Evolutionary conservation across 495 filamentous ascomycete genomes (phyloP), one percentile per base, ranked within the genome.

Genomic region (Aspergillus hancockii): DNA sequence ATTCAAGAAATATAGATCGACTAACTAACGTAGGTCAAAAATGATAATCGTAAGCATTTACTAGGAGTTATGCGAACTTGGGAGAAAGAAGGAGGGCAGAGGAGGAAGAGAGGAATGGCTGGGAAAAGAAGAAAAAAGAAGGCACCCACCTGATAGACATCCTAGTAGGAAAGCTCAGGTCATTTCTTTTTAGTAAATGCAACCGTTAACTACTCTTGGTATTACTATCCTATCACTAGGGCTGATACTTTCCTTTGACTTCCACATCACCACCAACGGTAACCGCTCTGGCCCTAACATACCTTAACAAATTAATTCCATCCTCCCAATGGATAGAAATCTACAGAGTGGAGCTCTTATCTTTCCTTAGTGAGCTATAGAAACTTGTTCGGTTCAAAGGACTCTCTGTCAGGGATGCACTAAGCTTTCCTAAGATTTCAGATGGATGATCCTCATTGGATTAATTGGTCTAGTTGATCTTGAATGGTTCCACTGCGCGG

Each of bases 31-130:
- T 7, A 19, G 14, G 3, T 8, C 18, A 19, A 7, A n/a, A n/a
- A n/a, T n/a, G 14, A 16, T 45, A 45, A 8, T 19, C 7, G 41
- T n/a, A n/a, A 14, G 4, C 14, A 45, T 9, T 13, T 1, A 18
- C 2, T 1, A 19, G 3, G 41, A 21, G 41, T n/a, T n/a, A 18
- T 10, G 2, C 9, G 18, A 21, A 45, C 13, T 10, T 36, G 34
- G 18, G n/a, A 19, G n/a, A 21, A 45, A 45, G 5, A n/a, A 45
- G 14, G 18, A 22, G 19, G 23, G 32, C n/a, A 40, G 30, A 28
- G 49, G 18, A 57, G 31, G 22, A 47, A 18, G 14, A 55, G 47
- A 32, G 32, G 18, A 47, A 55, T 34, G 32, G 41, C 19, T 38
- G 30, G 21, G 9, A 32, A 55, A 47, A 10, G 46, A 12, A 47